phyloP scores from a whole-genome alignment of 2,329 filamentous ascomycete species.

The Colletotrichum sansevieriae region DNA sequence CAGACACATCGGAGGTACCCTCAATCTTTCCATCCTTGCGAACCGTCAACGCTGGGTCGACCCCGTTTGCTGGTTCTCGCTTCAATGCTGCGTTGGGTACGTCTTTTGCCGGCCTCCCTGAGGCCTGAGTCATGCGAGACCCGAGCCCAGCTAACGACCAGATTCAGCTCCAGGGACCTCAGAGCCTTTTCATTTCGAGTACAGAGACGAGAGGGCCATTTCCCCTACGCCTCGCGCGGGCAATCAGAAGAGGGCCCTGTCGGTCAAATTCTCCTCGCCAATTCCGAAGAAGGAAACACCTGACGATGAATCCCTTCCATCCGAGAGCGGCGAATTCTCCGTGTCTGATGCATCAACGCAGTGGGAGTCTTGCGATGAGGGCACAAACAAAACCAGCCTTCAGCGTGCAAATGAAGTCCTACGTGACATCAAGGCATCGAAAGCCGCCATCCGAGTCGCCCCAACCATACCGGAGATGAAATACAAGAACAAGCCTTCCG shows the following conservation, averaged over 20 bases:
- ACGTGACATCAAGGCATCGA: too few species aligned
- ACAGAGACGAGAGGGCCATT: background rate
- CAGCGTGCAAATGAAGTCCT: too few species aligned
- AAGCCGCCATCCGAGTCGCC: too few species aligned
- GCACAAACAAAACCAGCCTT: background rate
- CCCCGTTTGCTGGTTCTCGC: background rate
- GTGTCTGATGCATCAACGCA: background rate
- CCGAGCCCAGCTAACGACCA: background rate
- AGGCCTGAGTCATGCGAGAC: background rate
- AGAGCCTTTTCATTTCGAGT: background rate
- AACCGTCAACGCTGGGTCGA: background rate
- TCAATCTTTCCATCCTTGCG: background rate
- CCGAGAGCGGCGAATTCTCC: background rate
- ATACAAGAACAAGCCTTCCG: too few species aligned
- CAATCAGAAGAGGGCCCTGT: too few species aligned
- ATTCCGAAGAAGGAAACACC: too few species aligned
- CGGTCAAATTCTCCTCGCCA: too few species aligned
- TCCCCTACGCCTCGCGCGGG: background rate
- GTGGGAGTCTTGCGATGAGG: constrained; percentile 22
- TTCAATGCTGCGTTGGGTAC: background rate
- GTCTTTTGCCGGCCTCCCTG: background rate
- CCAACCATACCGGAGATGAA: too few species aligned
- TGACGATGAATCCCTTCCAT: too few species aligned
- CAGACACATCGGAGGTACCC: background rate
- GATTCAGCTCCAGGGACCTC: too few species aligned